Percentiles rank a stretch among this genome's conserved stretches.
phyloP scores from a whole-genome alignment of 176 grass and related monocot species.

The Rhipidocladum racemiflorum region DNA sequence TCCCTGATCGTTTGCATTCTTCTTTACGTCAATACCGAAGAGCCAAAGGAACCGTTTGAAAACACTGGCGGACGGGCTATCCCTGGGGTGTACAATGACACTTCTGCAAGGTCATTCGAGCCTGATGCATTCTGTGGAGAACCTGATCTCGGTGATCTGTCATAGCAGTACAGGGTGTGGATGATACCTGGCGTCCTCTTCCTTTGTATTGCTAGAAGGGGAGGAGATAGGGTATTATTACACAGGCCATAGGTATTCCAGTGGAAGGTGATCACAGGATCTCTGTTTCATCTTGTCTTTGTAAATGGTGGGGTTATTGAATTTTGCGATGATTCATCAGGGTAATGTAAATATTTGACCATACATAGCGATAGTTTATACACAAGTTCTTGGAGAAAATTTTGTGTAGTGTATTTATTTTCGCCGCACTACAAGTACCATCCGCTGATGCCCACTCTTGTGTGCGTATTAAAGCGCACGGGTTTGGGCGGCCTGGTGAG shows the following conservation, averaged over 20 bases:
- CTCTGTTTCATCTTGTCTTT: not conserved
- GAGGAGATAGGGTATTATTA: not conserved
- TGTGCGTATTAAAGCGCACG: not conserved
- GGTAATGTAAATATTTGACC: conserved; percentile 34
- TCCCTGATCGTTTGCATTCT: conserved; percentile 73
- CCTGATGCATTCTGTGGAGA: conserved; percentile 88
- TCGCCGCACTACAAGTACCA: too few relatives aligned
- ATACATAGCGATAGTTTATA: not conserved
- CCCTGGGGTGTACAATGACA: conserved; percentile 62
- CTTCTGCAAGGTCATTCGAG: conserved; percentile 78
- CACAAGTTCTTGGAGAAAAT: not conserved
- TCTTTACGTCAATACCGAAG: conserved; percentile 64
- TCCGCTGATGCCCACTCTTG: not conserved
- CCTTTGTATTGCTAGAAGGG: not conserved
- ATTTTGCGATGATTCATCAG: not conserved
- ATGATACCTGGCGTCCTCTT: not conserved
- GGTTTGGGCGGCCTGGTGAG: not conserved
- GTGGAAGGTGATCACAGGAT: not conserved
- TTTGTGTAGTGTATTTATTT: not conserved
- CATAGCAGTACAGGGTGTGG: not conserved
- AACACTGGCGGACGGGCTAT: conserved; percentile 44
- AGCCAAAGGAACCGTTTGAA: conserved; percentile 37
- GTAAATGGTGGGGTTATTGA: not conserved
- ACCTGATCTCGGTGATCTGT: conserved; percentile 45
- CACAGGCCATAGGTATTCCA: not conserved